phyloP scores from a whole-genome alignment of 2,329 filamentous ascomycete species.

The Aspergillus novoparasiticus region DNA sequence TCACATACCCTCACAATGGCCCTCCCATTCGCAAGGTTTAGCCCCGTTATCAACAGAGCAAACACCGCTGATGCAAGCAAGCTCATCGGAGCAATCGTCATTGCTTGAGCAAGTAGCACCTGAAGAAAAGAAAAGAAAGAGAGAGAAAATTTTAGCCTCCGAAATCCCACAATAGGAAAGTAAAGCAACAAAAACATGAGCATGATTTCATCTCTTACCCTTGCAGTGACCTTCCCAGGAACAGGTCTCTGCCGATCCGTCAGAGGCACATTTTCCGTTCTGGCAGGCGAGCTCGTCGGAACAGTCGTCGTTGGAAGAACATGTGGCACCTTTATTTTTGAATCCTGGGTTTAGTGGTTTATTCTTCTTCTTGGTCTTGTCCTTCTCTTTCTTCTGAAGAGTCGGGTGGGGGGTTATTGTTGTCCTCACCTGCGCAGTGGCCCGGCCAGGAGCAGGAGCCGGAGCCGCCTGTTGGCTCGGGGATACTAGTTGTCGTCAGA shows the following conservation, averaged over 20 bases:
- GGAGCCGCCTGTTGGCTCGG: constrained; percentile 4
- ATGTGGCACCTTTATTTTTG: constrained; percentile 5
- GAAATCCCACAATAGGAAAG: not conserved
- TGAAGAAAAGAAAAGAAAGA: not conserved
- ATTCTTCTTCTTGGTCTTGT: not conserved
- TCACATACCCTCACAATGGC: not conserved
- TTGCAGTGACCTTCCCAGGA: constrained; percentile 19
- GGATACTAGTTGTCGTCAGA: constrained; percentile 3
- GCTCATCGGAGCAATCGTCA: not conserved
- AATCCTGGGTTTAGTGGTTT: not conserved
- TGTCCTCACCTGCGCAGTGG: constrained; percentile 24
- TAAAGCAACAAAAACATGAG: too few relatives aligned
- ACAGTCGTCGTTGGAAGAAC: constrained; percentile 14
- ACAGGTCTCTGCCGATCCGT: constrained; percentile 4
- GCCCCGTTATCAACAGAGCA: not conserved
- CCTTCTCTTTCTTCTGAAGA: not conserved
- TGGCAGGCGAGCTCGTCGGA: constrained; percentile 12
- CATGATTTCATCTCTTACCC: not conserved
- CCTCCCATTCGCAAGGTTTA: not conserved
- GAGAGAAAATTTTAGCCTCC: not conserved
- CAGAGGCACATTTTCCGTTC: constrained; percentile 13
- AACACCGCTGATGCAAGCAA: not conserved
- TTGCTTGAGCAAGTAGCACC: not conserved
- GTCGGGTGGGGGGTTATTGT: not conserved
- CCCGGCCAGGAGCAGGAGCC: constrained; percentile 21